Evolutionary conservation across 2,329 filamentous ascomycete species (phyloP), one percentile per base, ranked within the genome.

Genomic region (Paraconiothyrium sp.): DNA sequence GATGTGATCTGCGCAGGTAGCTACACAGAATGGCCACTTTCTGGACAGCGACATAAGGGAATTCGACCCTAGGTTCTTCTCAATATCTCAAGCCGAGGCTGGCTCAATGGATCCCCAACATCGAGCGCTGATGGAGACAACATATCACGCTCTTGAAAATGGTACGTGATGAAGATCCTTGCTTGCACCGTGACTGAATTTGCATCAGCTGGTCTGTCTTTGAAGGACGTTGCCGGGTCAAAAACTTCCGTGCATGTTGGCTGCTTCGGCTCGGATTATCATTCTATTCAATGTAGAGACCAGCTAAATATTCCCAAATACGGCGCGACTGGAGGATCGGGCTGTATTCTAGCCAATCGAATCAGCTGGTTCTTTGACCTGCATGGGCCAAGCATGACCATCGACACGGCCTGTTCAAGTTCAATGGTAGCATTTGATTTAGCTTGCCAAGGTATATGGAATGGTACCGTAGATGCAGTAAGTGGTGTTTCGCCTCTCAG

Each of bases 321-420:
- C 65, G 60, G 24, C 62, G 50, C 60, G 47, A 30, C 57, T 13
- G 63, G 63, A 11, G 27, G 30, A 22, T 58, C 48, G 8, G 20
- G 30, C 2, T 51, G 54, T 9, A 39, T 67, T 10, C 60, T 65
- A 2, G 43, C 62, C 3, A 73, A 73, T 41, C 57, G 69, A 7
- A 13, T 72, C 16, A 72, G 69, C 32, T 70, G 66, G 67, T 66
- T 69, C n/a, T 76, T 70, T 37, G 63, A 75, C 39, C 65, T 74
- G 1, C 57, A 56, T 7, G 73, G 73, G 1, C 63, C 73, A 0
- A 70, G 67, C 22, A 51, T 75, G 52, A 70, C 68, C 0, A 44
- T 76, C 10, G 70, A 75, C 34, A 75, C 73, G 11, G 73, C 72
- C 4, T 76, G 73, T 44, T 75, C 73, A 3, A 64, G 65, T 43